These are phyloP conservation scores for thale cress (Arabidopsis thaliana) DNA, from an alignment of 345 rosid genomes.

Conservation along the genomic window DNA sequence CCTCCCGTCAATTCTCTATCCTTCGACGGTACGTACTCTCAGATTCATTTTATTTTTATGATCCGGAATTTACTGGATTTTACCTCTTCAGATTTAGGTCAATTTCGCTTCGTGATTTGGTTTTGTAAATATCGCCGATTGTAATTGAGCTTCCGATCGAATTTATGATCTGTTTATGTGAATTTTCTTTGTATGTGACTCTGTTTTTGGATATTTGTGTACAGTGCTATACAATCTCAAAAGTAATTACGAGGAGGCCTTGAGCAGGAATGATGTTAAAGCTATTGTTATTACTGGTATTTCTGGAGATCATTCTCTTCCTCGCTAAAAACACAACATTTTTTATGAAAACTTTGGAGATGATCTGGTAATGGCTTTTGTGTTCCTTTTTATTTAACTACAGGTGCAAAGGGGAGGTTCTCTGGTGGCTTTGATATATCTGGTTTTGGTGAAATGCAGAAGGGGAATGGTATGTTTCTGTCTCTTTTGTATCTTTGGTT, in stretches of 20 bases:
- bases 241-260: conserved; percentile 76
- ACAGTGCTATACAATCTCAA: conserved; percentile 77
- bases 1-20: conserved; percentile 96
- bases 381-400: neutral
- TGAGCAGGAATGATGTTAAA: conserved; percentile 85
- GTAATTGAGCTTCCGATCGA: conserved; percentile 20
- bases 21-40: conserved; percentile 72
- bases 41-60: neutral
- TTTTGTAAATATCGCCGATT: neutral
- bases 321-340: neutral
- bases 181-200: neutral
- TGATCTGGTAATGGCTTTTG: neutral
- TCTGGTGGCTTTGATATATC: conserved; percentile 96
- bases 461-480: conserved; percentile 57
- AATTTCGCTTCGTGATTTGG: conserved; percentile 16
- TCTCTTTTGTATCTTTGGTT: conserved; percentile 9
- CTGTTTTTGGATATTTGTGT: conserved; percentile 28
- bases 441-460: conserved; percentile 68
- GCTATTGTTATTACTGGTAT: conserved; percentile 91
- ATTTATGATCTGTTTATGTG: conserved; percentile 29
- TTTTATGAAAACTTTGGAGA: neutral
- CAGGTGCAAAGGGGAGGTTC: conserved; percentile 91
- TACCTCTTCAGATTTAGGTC: conserved; percentile 7
- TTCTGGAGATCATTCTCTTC: conserved; percentile 15
- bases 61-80: neutral